Base-by-base conservation (phyloP, 2,329 filamentous ascomycete genomes). In the Knoxdaviesia capensis region DNA sequence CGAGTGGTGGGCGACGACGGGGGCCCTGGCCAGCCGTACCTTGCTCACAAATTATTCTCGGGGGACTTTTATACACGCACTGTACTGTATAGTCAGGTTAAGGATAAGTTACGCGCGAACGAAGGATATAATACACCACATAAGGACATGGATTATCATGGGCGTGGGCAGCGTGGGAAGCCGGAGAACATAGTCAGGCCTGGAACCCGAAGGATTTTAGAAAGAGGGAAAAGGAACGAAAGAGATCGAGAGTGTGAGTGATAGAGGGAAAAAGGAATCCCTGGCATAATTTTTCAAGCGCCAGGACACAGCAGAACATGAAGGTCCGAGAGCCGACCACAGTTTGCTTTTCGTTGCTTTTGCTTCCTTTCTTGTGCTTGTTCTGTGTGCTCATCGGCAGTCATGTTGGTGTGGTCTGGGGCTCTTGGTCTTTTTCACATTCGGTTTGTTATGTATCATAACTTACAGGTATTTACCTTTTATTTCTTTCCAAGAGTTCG, bases 221-320 rank as follows among this genome's bases (percentile, higher is more conserved):
- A 36, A 41, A 36, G 32, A 41, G 36, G 36, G 34, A 20, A 32
- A 36, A 36, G 40, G 36, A 34, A 41, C 33, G 10, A 41, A 36
- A n/a, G 28, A 10, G 4, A n/a, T 10, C 3, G 28, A 39, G 28
- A 3, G 9, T 8, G 20, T 9, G 11, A 11, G 34, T 9, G 51
- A 59, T 46, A 57, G 49, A 35, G 11, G 11, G 11, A 35, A 35
- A 35, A 35, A 35, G 8, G 3, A 35, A 35, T 35, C 8, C 3
- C 11, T 11, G 9, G 34, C 11, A 35, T 11, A 35, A 3, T 11
- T 35, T 35, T 3, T 35, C 34, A 11, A 9, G 9, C 8, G 34
- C 8, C 34, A 35, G 11, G 34, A 35, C 9, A 3, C 11, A 35
- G 3, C 3, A 3, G 3, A 35, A 35, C 34, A 9, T 3, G 34